Evolutionary conservation across 352 stramenopile genomes (phyloP), one percentile per base, ranked within the genome.

Genomic region (Globisporangium perplexum): DNA sequence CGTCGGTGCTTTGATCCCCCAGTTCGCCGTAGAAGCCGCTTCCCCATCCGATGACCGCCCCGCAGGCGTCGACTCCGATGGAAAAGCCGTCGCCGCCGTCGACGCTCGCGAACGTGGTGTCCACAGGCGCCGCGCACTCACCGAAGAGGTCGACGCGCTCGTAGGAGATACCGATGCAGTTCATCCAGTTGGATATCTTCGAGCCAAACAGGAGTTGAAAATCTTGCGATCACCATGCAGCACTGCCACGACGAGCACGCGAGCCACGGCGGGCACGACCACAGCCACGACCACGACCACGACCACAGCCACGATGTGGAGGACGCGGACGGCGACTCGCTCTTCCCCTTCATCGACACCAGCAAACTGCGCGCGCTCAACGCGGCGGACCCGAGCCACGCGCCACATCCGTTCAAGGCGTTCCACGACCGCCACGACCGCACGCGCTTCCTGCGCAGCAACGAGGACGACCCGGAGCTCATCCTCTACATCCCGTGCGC

Each of bases 311-410:
- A 86, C 46, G 83, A 92, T 23, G 63, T 86, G 20, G 77, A 92
- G 50, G 74, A 93, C 46, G 68, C 76, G 17, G 72, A 81, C 18
- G 84, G 84, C 20, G 82, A 91, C 52, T 92, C 84, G 42, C 72
- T 94, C 53, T 94, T 79, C 63, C 77, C 68, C 12, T 94, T 75
- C 74, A 86, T 94, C 46, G 84, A 94, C 66, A 93, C 82, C 20
- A 94, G 77, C 71, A 94, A 94, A 59, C 60, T 94, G 47, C 76
- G 82, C 24, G 81, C 82, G 65, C 71, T 92, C 33, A 94, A 94
- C 49, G 82, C 77, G 26, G 56, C 75, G 38, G 77, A 92, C 28
- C 79, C 79, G 18, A 51, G 63, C n/a, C 65, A 75, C 24, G 77
- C 72, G 28, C 59, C 70, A 33, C 65, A 92, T 58, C 84, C 84